Percentiles rank a stretch among this genome's conserved stretches.
Evolutionary conservation across 176 grass and related monocot species (phyloP).

Genomic region (Aegilops longissima): DNA sequence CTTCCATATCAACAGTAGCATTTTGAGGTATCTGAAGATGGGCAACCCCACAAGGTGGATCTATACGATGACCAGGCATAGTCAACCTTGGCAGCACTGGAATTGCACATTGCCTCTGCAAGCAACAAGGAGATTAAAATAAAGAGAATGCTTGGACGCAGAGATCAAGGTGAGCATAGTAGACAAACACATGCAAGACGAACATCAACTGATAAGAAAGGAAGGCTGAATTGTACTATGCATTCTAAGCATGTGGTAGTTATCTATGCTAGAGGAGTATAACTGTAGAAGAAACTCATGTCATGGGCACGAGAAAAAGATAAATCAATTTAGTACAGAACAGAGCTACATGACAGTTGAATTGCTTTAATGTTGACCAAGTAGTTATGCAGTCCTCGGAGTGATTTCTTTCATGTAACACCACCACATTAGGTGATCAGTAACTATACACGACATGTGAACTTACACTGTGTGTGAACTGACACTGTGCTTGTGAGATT

Average conservation of each 20-base stretch:
- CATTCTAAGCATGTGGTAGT: not conserved
- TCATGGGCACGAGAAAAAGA: not conserved
- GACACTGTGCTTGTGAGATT: not conserved
- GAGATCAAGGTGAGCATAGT: not conserved
- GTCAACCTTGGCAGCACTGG: constrained; percentile 91
- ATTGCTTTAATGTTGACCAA: not conserved
- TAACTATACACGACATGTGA: not conserved
- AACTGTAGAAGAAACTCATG: not conserved
- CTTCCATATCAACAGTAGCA: constrained; percentile 60
- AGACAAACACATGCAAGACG: constrained; percentile 31
- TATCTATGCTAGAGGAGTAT: not conserved
- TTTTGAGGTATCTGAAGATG: constrained; percentile 52
- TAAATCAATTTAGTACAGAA: not conserved
- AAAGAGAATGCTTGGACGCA: not conserved
- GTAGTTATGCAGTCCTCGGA: not conserved
- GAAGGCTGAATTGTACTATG: not conserved
- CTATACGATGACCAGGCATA: constrained; percentile 93
- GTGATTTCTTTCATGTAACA: constrained; percentile 1
- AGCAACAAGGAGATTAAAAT: constrained; percentile 27
- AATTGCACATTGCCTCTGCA: constrained; percentile 80
- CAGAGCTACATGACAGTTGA: constrained; percentile 9
- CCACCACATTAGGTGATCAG: constrained; percentile 8
- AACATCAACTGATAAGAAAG: constrained; percentile 22
- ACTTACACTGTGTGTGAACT: not conserved
- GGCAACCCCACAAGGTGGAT: constrained; percentile 77